These are phyloP conservation scores for Heritiera fomes DNA, from an alignment of 345 rosid genomes.

Conservation along the genomic window DNA sequence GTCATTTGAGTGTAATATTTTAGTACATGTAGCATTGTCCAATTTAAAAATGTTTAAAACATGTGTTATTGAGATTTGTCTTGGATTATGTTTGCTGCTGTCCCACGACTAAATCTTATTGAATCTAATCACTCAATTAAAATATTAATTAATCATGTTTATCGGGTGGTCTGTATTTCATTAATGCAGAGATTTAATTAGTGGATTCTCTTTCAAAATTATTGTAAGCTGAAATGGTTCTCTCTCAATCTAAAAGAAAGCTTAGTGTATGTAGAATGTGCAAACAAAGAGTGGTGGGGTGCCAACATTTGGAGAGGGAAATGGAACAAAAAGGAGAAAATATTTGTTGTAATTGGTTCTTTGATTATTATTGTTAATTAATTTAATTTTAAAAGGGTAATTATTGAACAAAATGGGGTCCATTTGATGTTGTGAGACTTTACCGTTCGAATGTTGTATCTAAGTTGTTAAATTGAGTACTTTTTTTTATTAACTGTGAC, in stretches of 20 bases:
- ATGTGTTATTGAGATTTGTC: constrained; percentile 25
- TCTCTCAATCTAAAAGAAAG: constrained; percentile 15
- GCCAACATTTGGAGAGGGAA: constrained; percentile 34
- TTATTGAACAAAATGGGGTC: constrained; percentile 37
- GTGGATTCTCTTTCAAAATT: constrained; percentile 45
- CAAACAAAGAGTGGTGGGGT: constrained; percentile 21
- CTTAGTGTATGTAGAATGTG: not conserved
- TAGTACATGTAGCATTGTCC: not conserved
- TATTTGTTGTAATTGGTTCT: constrained; percentile 15
- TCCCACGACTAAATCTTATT: constrained; percentile 22
- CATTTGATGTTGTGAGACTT: constrained; percentile 31
- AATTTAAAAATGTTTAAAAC: constrained; percentile 12
- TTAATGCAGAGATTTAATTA: constrained; percentile 35
- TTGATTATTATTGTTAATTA: constrained; percentile 14
- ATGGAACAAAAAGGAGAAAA: constrained; percentile 21
- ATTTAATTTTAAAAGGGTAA: constrained; percentile 13
- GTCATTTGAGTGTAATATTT: not conserved
- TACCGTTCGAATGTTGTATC: constrained; percentile 29
- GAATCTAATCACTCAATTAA: not conserved
- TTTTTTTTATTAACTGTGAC: constrained; percentile 32
- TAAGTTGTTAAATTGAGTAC: constrained; percentile 28
- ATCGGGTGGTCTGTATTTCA: constrained; percentile 49
- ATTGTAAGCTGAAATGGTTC: constrained; percentile 25
- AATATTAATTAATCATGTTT: constrained; percentile 19
- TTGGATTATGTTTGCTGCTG: constrained; percentile 25